Evolutionary conservation across 257 asterid species (phyloP).

Genomic region (Avicennia marina): DNA sequence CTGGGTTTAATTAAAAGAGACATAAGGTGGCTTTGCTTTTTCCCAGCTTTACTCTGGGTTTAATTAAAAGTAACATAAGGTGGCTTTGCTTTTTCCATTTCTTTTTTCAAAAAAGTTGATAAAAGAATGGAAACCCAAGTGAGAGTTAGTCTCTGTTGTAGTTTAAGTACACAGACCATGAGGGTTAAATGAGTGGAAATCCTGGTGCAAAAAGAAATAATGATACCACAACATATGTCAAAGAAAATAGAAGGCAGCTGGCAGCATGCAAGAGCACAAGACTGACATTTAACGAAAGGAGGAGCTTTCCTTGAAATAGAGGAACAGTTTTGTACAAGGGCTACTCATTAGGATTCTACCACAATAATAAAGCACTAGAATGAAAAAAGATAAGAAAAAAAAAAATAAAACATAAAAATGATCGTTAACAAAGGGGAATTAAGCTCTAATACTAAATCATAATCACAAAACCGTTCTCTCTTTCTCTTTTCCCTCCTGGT

Average conservation of each 20-base stretch:
- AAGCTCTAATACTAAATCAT: constrained; percentile 36
- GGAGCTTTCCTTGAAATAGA: constrained; percentile 21
- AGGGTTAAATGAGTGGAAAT: constrained; percentile 22
- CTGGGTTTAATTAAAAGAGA: no score
- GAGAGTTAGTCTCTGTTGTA: constrained; percentile 16
- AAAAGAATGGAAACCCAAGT: constrained; percentile 17
- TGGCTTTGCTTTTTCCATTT: constrained; percentile 34
- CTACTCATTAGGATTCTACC: constrained; percentile 33
- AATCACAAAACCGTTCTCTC: constrained; percentile 27
- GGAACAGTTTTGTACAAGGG: constrained; percentile 49
- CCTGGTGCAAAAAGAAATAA: background rate
- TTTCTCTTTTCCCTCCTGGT: no score
- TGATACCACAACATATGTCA: background rate
- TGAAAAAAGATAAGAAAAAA: no score
- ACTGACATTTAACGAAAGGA: constrained; percentile 1
- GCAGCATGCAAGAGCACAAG: constrained; percentile 13
- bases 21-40: no score
- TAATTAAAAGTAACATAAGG: constrained; percentile 49
- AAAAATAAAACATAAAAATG: constrained; percentile 34
- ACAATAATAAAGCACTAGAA: constrained; percentile 27
- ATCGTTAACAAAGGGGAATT: constrained; percentile 35
- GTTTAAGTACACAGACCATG: constrained; percentile 33
- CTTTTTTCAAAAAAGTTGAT: constrained; percentile 33
- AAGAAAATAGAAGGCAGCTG: constrained; percentile 19
- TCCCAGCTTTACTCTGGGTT: constrained; percentile 21